Evolutionary conservation across 2,329 filamentous ascomycete species (phyloP).

Genomic region (Stachybotrys chartarum): DNA sequence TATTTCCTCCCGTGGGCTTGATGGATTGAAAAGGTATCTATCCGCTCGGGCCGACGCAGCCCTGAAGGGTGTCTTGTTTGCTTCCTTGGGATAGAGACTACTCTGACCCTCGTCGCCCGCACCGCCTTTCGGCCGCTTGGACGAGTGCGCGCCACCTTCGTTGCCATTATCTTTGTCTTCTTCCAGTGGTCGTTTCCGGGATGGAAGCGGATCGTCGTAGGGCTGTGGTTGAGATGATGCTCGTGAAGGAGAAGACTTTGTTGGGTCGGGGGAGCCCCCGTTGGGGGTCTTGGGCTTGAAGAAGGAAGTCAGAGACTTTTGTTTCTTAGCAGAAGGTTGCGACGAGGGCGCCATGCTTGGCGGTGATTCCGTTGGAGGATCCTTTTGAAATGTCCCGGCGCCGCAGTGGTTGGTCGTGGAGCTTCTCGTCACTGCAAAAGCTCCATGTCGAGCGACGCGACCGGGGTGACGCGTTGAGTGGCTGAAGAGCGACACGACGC

Average conservation of each 20-base stretch:
- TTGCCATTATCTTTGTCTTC: slow-evolving; percentile 39
- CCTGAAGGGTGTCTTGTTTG: not conserved
- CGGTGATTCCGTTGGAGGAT: not conserved
- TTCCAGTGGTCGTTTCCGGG: slow-evolving; percentile 45
- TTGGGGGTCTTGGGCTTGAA: slow-evolving; percentile 59
- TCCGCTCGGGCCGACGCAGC: slow-evolving; percentile 36
- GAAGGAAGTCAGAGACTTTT: slow-evolving; percentile 81
- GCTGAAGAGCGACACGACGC: not conserved
- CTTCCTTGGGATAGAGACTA: slow-evolving; percentile 25
- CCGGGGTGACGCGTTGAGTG: slow-evolving; percentile 20
- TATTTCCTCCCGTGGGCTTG: slow-evolving; percentile 25
- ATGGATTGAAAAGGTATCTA: slow-evolving; percentile 43
- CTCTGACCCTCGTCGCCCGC: slow-evolving; percentile 23
- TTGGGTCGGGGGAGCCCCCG: slow-evolving; percentile 20
- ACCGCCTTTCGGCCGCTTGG: slow-evolving; percentile 38
- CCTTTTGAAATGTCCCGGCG: not conserved
- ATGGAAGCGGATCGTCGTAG: slow-evolving; percentile 9
- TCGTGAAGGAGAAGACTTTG: not conserved
- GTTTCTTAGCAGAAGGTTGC: slow-evolving; percentile 51
- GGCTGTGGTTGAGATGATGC: slow-evolving; percentile 20
- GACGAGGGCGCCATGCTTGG: slow-evolving; percentile 25
- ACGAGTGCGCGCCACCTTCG: slow-evolving; percentile 25
- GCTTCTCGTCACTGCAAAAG: slow-evolving; percentile 9
- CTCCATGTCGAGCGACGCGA: slow-evolving; percentile 9
- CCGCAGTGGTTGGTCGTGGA: not conserved